Percentiles rank a stretch among this genome's conserved stretches.
These are phyloP conservation scores for Letharia lupina DNA, from an alignment of 495 filamentous ascomycete species.

Conservation along the genomic window DNA sequence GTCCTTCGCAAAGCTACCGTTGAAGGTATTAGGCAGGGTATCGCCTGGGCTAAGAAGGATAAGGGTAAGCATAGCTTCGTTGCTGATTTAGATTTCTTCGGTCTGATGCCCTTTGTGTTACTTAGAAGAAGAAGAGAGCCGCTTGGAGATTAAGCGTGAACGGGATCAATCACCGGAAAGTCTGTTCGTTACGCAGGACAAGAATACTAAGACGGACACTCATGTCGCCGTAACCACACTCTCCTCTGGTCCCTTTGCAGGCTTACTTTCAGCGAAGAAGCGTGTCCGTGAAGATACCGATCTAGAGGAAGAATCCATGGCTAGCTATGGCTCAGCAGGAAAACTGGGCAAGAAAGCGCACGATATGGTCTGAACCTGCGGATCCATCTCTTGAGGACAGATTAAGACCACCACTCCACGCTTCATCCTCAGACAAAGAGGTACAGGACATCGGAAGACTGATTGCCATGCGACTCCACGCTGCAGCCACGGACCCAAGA, in stretches of 20 bases:
- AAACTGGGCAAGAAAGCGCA: conserved; percentile 1
- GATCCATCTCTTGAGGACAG: no score
- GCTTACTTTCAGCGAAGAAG: not conserved
- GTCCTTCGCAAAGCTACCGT: not conserved
- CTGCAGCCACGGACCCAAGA: no score
- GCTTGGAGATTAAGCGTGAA: not conserved
- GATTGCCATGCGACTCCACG: no score
- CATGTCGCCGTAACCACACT: not conserved
- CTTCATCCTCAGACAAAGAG: no score
- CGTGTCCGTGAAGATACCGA: not conserved
- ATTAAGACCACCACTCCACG: no score
- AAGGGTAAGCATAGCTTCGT: not conserved
- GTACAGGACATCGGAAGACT: no score
- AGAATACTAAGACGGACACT: no score
- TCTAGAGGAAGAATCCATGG: not conserved
- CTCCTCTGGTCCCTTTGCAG: not conserved
- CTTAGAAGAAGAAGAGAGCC: not conserved
- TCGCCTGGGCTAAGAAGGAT: not conserved
- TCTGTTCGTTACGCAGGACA: not conserved
- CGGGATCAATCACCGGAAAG: not conserved
- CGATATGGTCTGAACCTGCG: no score
- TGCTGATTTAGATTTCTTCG: not conserved
- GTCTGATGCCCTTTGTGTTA: not conserved
- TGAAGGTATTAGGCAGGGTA: not conserved
- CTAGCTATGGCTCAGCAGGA: not conserved